Evolutionary conservation across 1,284 basidiomycete genomes (phyloP), one percentile per base, ranked within the genome.

Genomic region (Ganoderma meredithae): DNA sequence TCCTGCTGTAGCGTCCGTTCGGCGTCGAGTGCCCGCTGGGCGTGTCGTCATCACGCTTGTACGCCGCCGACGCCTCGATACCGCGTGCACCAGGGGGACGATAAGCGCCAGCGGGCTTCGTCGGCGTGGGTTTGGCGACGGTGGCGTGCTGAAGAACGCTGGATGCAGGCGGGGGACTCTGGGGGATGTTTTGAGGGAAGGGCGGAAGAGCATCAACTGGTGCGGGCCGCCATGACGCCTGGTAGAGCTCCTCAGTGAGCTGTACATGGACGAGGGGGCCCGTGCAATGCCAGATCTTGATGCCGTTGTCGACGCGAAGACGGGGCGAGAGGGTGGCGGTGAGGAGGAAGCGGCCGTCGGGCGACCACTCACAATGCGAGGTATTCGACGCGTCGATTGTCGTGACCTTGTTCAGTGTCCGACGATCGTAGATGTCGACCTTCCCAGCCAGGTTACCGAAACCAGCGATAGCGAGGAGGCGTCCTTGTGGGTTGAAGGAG

Each of bases 391-490:
- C 97, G 72, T 96, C 94, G 77, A 99, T 95, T 60, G 91, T 93
- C 69, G 88, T 88, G 19, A 96, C 86, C 81, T 97, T 97, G 73
- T 86, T 88, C 49, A 98, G 85, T 36, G 91, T 90, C 68, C 94
- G 92, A 25, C 97, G 90, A 79, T 99, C 97, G 83, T 93, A 94
- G 69, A 99, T 85, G 76, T 98, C 95, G 69, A 97, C 90, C 76
- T 95, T 95, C 56, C 97, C 97, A 0, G 95, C 95, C 55, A 99
- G 85, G 80, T 99, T 99, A 44, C 98, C 97, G 78, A 99, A 99
- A 10, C 97, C 97, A 0, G 95, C 97, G 47, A 97, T 86, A 64
- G 94, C 90, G 67, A 99, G 81, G 27, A 99, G 87, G 10, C 94
- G 90, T 10, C 93, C 95, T 81, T 99, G 97, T 0, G 97, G 95